Conservation (phyloP, 768 basidiomycete species). For the Russula sp. region DNA sequence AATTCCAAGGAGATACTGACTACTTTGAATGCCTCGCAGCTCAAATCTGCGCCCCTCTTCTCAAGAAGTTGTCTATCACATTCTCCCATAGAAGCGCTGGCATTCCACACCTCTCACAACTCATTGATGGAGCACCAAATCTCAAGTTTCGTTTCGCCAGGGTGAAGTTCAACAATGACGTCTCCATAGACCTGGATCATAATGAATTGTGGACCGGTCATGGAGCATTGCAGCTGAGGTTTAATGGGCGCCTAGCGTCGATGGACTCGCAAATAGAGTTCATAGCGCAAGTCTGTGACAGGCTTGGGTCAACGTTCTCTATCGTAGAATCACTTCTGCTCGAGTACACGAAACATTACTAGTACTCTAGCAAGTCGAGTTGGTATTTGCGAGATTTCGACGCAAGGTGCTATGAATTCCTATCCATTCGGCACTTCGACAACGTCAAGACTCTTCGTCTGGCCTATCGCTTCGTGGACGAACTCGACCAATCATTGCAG, state of each 20-base stretch:
- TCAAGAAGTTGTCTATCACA: no score
- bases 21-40: no score
- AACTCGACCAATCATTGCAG: background rate
- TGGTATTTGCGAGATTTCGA: no score
- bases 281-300: no score
- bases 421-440: background rate
- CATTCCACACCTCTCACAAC: background rate
- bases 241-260: background rate
- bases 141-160: background rate
- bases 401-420: background rate
- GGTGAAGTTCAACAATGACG: background rate
- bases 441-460: no score
- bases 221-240: background rate
- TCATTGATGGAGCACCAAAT: background rate
- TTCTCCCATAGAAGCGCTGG: background rate
- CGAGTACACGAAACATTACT: background rate
- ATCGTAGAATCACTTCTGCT: background rate
- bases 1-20: no score
- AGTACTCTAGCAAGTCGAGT: no score
- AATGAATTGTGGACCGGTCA: background rate
- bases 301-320: no score
- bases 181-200: constrained; percentile 1
- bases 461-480: background rate
- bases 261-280: no score
- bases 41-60: no score